A percentile compares a stretch with the other conserved stretches of the same genome.
Evolutionary conservation across 1,284 basidiomycete genomes (phyloP).

Genomic region (Caloboletus firmus): DNA sequence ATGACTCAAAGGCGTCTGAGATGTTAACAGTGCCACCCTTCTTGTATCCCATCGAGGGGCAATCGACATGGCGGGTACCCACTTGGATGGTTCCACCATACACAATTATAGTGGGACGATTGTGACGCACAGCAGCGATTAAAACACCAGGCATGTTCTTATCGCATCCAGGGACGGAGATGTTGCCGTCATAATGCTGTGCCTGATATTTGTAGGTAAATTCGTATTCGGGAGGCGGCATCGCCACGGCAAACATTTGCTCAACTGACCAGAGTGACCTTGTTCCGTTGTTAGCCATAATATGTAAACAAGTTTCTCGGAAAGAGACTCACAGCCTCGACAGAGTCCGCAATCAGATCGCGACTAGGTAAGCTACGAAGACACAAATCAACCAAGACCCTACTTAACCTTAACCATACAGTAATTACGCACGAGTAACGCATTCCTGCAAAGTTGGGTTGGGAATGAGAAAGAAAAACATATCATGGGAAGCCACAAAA

Average conservation of each 20-base stretch:
- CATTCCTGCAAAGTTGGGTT: conserved; percentile 54
- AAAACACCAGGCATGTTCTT: conserved; percentile 94
- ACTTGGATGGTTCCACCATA: conserved; percentile 85
- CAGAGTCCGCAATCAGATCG: conserved; percentile 88
- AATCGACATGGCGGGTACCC: conserved; percentile 75
- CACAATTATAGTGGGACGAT: conserved; percentile 81
- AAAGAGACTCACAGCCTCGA: conserved; percentile 67
- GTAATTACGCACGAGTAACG: conserved; percentile 65
- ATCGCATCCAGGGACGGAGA: conserved; percentile 82
- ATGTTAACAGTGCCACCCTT: conserved; percentile 82
- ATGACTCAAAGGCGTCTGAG: conserved; percentile 81
- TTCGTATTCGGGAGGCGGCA: neutral
- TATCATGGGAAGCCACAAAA: conserved; percentile 1
- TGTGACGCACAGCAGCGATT: conserved; percentile 82
- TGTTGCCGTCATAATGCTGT: conserved; percentile 87
- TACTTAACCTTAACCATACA: neutral
- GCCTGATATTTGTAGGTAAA: conserved; percentile 45
- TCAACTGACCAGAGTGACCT: conserved; percentile 65
- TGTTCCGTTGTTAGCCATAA: conserved; percentile 7
- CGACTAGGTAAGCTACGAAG: conserved; percentile 74
- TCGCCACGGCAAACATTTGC: neutral
- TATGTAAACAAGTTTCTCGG: neutral
- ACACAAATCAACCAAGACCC: neutral
- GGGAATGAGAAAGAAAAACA: conserved; percentile 1
- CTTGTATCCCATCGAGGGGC: conserved; percentile 74